These are phyloP conservation scores for Ceratocystis cubensis DNA, from an alignment of 2,329 filamentous ascomycete species.

Conservation along the genomic window DNA sequence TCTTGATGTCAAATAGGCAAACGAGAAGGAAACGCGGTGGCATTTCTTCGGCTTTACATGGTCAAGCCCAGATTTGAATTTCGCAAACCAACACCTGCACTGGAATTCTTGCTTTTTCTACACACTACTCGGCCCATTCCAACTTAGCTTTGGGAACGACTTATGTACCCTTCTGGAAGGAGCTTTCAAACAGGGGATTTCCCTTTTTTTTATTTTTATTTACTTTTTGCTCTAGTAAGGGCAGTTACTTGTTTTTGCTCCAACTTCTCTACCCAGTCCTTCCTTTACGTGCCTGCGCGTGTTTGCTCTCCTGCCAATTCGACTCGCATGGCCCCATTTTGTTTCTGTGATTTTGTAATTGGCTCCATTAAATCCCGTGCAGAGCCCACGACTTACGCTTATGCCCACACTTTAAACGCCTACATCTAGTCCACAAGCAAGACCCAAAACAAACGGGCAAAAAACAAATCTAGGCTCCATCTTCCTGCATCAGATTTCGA, in stretches of 20 bases:
- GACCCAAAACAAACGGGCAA: constrained; percentile 5
- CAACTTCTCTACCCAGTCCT: background rate
- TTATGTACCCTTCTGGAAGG: background rate
- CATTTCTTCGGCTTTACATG: background rate
- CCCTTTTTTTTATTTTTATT: too few relatives aligned
- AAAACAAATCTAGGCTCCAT: constrained; percentile 20
- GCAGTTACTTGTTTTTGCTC: background rate
- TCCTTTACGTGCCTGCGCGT: constrained; percentile 1
- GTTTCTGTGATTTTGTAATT: background rate
- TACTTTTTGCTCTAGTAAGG: background rate
- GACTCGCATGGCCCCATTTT: background rate
- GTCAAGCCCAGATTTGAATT: background rate
- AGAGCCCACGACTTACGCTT: too few relatives aligned
- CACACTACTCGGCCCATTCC: background rate
- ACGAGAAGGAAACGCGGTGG: background rate
- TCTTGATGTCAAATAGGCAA: background rate
- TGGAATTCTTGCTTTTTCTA: background rate
- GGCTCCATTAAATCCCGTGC: background rate
- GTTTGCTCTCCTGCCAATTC: background rate
- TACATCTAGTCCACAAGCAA: background rate
- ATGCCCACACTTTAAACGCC: too few relatives aligned
- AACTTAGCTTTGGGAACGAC: background rate
- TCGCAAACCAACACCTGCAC: background rate
- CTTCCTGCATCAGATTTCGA: constrained; percentile 16
- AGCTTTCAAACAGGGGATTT: background rate